Percentiles rank a stretch among this genome's conserved stretches.
Evolutionary conservation across 2,329 filamentous ascomycete species (phyloP).

Genomic region (Clarireedia hainanense): DNA sequence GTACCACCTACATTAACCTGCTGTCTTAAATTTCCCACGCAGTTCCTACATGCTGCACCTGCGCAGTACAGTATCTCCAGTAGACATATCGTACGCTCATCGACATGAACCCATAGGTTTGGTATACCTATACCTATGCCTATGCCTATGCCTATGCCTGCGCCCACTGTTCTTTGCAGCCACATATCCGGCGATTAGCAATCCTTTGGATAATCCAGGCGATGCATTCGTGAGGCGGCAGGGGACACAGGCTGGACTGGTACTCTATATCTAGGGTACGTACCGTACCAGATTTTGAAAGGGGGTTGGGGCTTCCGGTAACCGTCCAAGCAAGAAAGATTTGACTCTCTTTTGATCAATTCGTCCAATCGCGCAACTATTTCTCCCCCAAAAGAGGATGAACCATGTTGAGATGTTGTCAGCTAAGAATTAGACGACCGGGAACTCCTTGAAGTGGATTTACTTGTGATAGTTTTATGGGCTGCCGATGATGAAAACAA

Average conservation of each 20-base stretch:
- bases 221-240: slow-evolving; percentile 1
- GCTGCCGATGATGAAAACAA: background rate
- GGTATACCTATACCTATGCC: no score
- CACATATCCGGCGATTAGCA: background rate
- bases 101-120: no score
- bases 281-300: background rate
- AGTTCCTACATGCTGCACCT: background rate
- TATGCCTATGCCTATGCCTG: no score
- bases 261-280: background rate
- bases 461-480: background rate
- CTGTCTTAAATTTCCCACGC: no score
- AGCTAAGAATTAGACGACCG: background rate
- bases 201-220: background rate
- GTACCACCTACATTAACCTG: background rate
- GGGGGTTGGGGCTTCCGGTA: background rate
- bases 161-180: no score
- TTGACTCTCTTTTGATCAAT: slow-evolving; percentile 5
- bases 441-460: background rate
- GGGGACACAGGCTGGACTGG: background rate
- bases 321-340: background rate
- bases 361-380: background rate
- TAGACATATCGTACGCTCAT: background rate
- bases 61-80: background rate
- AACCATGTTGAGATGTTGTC: background rate
- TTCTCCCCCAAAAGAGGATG: background rate